Percentiles rank a stretch among this genome's conserved stretches.
Conservation (phyloP, 2,329 filamentous ascomycete species). For the Dichotomopilus funicola region DNA sequence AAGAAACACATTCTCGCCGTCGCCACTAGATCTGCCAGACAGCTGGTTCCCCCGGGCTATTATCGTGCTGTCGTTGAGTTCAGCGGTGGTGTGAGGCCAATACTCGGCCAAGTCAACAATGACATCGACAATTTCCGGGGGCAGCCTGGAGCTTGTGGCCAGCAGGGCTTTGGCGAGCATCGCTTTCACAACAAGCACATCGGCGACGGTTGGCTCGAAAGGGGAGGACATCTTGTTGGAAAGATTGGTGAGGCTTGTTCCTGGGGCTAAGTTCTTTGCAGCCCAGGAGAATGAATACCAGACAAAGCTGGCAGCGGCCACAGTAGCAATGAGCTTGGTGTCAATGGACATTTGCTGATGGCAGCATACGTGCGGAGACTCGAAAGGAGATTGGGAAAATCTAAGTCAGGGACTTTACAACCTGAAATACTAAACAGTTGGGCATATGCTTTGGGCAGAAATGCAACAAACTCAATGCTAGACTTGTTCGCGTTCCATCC, state of each 20-base stretch:
- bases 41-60: conserved; percentile 14
- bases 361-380: background rate
- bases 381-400: background rate
- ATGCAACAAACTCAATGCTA: too few species aligned
- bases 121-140: conserved; percentile 48
- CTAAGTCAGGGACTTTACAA: too few species aligned
- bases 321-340: background rate
- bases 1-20: conserved; percentile 35
- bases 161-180: conserved; percentile 32
- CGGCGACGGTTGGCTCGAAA: conserved; percentile 36
- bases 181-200: conserved; percentile 44
- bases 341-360: background rate
- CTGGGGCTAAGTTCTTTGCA: background rate
- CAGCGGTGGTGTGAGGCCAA: conserved; percentile 46
- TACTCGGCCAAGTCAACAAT: conserved; percentile 57
- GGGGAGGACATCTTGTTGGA: background rate
- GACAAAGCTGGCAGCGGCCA: background rate
- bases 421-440: background rate
- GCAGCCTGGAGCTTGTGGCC: conserved; percentile 36
- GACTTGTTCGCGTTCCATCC: too few species aligned
- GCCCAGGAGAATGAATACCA: background rate
- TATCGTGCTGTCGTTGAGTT: conserved; percentile 13
- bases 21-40: background rate
- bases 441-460: background rate
- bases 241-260: background rate